These are phyloP conservation scores for Gynostemma pentaphyllum DNA, from an alignment of 306 rosid genomes.

Conservation along the genomic window DNA sequence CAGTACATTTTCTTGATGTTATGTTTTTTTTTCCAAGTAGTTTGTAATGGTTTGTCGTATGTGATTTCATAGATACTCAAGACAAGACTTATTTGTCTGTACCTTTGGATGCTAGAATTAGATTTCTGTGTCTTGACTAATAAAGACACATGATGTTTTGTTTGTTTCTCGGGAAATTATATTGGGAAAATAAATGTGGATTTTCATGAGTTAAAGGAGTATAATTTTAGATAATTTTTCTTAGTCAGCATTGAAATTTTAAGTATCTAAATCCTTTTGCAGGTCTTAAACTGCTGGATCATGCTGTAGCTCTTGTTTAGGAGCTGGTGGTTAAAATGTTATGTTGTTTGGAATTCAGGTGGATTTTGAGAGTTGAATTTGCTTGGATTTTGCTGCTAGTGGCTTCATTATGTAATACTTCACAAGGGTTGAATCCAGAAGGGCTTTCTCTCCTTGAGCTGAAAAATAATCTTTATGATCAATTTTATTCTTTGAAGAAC, in stretches of 20 bases:
- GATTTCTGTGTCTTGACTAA: conserved; percentile 5
- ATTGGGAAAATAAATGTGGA: background rate
- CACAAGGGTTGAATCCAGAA: conserved; percentile 72
- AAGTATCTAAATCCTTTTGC: conserved; percentile 7
- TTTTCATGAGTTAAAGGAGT: background rate
- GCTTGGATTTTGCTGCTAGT: conserved; percentile 29
- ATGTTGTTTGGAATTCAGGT: conserved; percentile 19
- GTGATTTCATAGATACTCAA: background rate
- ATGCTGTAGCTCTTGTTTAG: conserved; percentile 7
- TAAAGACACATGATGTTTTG: background rate
- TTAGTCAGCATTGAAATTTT: background rate
- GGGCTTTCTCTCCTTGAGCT: conserved; percentile 54
- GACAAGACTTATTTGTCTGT: background rate
- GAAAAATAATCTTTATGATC: conserved; percentile 44
- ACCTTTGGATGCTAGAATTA: conserved; percentile 8
- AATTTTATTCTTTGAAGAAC: conserved; percentile 19
- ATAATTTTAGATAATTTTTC: background rate
- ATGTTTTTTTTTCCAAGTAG: background rate
- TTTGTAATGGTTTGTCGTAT: background rate
- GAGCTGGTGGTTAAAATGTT: conserved; percentile 37
- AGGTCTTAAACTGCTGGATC: conserved; percentile 26
- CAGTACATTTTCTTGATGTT: background rate
- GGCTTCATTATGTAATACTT: conserved; percentile 24
- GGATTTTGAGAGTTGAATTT: conserved; percentile 23
- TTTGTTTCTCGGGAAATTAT: conserved; percentile 1